Percentiles rank a stretch among this genome's conserved stretches.
Evolutionary conservation across 192 early-diverging fungal genomes (phyloP).

Genomic region (Coemansia sp.): DNA sequence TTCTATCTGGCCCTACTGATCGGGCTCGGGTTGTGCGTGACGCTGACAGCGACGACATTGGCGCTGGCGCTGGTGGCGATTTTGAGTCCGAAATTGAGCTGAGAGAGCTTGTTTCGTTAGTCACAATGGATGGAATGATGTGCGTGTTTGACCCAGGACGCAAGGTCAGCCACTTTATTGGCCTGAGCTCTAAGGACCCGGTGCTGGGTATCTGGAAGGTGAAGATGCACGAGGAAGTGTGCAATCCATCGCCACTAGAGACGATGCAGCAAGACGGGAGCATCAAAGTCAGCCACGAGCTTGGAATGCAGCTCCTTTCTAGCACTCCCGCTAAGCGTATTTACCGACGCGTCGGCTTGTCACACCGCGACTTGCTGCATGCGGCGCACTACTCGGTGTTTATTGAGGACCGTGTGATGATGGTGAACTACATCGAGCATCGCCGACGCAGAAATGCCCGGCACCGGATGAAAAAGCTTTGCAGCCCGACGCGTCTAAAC

Average conservation of each 20-base stretch:
- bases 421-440: slow-evolving; percentile 31
- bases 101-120: slow-evolving; percentile 44
- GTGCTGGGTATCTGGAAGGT: slow-evolving; percentile 53
- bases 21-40: background rate
- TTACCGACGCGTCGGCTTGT: slow-evolving; percentile 43
- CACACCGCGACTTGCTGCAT: slow-evolving; percentile 34
- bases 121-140: slow-evolving; percentile 51
- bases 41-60: background rate
- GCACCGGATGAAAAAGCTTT: slow-evolving; percentile 8
- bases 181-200: slow-evolving; percentile 36
- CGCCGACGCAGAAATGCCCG: slow-evolving; percentile 17
- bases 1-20: slow-evolving; percentile 12
- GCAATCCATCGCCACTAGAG: slow-evolving; percentile 32
- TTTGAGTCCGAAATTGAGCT: slow-evolving; percentile 14
- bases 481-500: slow-evolving; percentile 11
- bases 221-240: slow-evolving; percentile 52
- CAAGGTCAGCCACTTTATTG: slow-evolving; percentile 43
- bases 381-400: slow-evolving; percentile 38
- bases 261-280: slow-evolving; percentile 14
- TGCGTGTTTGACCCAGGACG: slow-evolving; percentile 44
- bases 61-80: background rate
- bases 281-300: background rate
- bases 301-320: slow-evolving; percentile 10
- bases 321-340: slow-evolving; percentile 37
- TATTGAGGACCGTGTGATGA: slow-evolving; percentile 35